phyloP scores from a whole-genome alignment of 148 eudicot genomes.

The Arbutus unedo region DNA sequence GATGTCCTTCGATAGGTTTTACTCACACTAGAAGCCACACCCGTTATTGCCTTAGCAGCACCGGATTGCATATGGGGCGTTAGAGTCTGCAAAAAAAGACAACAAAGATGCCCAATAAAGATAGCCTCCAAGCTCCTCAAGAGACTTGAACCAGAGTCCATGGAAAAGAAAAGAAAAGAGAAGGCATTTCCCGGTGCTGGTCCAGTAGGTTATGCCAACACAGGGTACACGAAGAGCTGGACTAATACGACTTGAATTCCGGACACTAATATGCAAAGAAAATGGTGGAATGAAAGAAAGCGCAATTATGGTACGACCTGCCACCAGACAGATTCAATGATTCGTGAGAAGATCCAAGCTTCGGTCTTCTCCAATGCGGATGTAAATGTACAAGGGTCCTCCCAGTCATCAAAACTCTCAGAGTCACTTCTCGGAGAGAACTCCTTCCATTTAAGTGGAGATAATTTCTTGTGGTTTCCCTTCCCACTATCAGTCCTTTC shows the following conservation, averaged over 20 bases:
- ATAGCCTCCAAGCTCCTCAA: not conserved
- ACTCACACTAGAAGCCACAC: slow-evolving; percentile 33
- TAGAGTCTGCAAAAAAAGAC: slow-evolving; percentile 39
- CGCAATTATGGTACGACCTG: slow-evolving; percentile 47
- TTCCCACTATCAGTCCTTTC: slow-evolving; percentile 26
- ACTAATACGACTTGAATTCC: not conserved
- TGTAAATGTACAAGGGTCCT: slow-evolving; percentile 51
- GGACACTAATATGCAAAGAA: not conserved
- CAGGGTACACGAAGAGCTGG: not conserved
- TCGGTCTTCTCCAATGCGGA: slow-evolving; percentile 66
- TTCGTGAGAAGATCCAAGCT: slow-evolving; percentile 85
- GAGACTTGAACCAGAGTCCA: slow-evolving; percentile 1
- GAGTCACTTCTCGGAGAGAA: slow-evolving; percentile 33
- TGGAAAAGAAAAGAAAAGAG: not conserved
- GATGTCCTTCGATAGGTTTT: slow-evolving; percentile 46
- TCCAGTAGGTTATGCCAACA: slow-evolving; percentile 5
- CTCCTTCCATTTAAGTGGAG: slow-evolving; percentile 51
- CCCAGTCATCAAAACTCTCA: slow-evolving; percentile 44
- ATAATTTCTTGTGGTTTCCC: slow-evolving; percentile 34
- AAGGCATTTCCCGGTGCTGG: not conserved
- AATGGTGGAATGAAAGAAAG: not conserved
- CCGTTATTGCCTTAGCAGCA: slow-evolving; percentile 61
- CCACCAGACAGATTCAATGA: slow-evolving; percentile 97
- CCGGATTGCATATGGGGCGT: slow-evolving; percentile 86
- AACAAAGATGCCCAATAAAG: not conserved